Base-by-base conservation (phyloP, 371 early-diverging fungal species). In the Conidiobolus incongruus region DNA sequence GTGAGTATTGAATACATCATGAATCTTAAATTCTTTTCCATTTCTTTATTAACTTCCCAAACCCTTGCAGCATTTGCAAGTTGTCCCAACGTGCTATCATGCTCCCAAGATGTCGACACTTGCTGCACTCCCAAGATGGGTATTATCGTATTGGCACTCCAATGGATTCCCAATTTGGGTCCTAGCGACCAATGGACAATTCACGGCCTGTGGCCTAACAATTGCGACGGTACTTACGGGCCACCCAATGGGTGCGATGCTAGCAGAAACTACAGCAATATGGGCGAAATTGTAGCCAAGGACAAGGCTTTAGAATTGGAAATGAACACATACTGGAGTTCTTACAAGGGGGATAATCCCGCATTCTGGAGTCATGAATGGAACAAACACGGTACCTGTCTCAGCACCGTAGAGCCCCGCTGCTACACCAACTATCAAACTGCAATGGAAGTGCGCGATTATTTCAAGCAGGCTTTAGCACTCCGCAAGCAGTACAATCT, bases 161-260 rank as follows among this genome's bases (percentile, higher is more conserved):
- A 58, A 46, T 71, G 72, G 72, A 59, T 62, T 44, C 26, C 52
- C 0, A 56, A 60, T 32, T 56, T 52, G 36, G 73, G 73, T n/a
- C 68, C 70, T 12, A 28, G 43, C 17, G 51, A 70, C 31, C 52
- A 59, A 38, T 70, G 68, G 44, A 73, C 73, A n/a, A 52, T 78
- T 19, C 82, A 82, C 47, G 85, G 85, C 7, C 56, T 84, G 39
- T 81, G 85, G 85, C 81, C 87, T 10, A 80, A 74, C 49, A 63
- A 66, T 24, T 79, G 77, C 40, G 33, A 53, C 12, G 81, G 81
- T 47, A 59, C 59, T 23, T 63, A 64, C 31, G 63, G 65, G 19
- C 72, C 74, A 5, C 16, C 46, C 30, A 50, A 32, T 35, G 82
- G 82, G 8, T 83, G 87, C 46, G 82, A 83, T 54, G 39, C 50